Base-by-base conservation (phyloP, 2,329 filamentous ascomycete genomes). In the Trichoderma koningii region DNA sequence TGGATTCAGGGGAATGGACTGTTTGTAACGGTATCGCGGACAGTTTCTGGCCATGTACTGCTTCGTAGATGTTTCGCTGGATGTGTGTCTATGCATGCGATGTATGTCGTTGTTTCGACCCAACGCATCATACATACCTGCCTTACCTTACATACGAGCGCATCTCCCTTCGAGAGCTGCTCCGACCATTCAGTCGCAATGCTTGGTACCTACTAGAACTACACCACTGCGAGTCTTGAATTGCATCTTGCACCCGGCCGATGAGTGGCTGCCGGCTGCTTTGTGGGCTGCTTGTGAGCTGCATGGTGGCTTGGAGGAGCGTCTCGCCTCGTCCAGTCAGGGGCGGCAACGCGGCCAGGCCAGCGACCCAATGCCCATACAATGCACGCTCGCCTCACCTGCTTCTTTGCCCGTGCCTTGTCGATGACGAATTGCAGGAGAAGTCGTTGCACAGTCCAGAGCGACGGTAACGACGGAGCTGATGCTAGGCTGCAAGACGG, bases 301-400 rank as follows among this genome's bases (percentile, higher is more conserved):
- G 55, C 55, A 57, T 57, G 55, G 48, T 57, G 41, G 55, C 55
- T 57, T 57, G 42, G 55, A 26, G n/a, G 26, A 57, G 55, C 55
- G 55, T n/a, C 26, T 57, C 55, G 55, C 55, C 55, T 30, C 23
- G 55, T 47, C 55, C 55, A 47, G 55, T 47, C 42, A 57, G 41
- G 51, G 51, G 51, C 51, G 28, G 42, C 15, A 34, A 52, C 50
- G 50, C 21, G 50, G 50, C 50, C 26, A 28, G 50, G 26, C 48
- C 48, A 52, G 48, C 51, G 51, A 53, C 51, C n/a, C 28, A 17
- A 52, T 30, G n/a, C n/a, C 55, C 17, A 47, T 19, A 42, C 17
- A 47, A 28, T 45, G 55, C 42, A 6, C 23, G 28, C 51, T 12
- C 15, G 34, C 55, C 30, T 57, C 12, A 14, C 41, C 21, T 4